Evolutionary conservation across 148 eudicot genomes (phyloP).

Genomic region (Polygonum aviculare): DNA sequence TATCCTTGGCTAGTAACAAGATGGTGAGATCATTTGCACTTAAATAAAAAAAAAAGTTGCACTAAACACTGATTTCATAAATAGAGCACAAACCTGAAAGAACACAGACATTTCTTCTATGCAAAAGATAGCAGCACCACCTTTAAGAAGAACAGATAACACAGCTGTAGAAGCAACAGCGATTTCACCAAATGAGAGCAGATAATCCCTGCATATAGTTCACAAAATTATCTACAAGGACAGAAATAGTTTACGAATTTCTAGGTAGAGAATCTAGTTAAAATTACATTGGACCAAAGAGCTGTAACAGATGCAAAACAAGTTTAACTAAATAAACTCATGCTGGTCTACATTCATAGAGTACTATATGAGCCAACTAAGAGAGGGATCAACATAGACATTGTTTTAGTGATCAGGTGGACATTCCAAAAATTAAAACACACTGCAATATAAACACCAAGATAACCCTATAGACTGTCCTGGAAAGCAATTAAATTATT

Average conservation of each 20-base stretch:
- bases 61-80: not conserved
- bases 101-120: slow-evolving; percentile 61
- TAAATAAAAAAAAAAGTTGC: not conserved
- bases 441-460: not conserved
- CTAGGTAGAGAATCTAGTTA: not conserved
- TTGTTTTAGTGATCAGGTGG: not conserved
- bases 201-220: slow-evolving; percentile 49
- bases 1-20: too few relatives aligned
- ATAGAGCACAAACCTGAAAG: slow-evolving; percentile 42
- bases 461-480: not conserved
- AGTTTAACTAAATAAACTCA: not conserved
- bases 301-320: not conserved
- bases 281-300: not conserved
- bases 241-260: not conserved
- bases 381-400: not conserved
- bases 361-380: not conserved
- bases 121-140: slow-evolving; percentile 39
- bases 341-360: not conserved
- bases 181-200: slow-evolving; percentile 47
- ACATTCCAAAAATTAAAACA: not conserved
- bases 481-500: not conserved
- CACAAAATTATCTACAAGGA: not conserved
- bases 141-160: slow-evolving; percentile 37
- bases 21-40: too few relatives aligned
- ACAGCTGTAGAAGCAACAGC: slow-evolving; percentile 43